These are phyloP conservation scores for Chloropicon primus DNA, from an alignment of 139 green algal species.

Conservation along the genomic window DNA sequence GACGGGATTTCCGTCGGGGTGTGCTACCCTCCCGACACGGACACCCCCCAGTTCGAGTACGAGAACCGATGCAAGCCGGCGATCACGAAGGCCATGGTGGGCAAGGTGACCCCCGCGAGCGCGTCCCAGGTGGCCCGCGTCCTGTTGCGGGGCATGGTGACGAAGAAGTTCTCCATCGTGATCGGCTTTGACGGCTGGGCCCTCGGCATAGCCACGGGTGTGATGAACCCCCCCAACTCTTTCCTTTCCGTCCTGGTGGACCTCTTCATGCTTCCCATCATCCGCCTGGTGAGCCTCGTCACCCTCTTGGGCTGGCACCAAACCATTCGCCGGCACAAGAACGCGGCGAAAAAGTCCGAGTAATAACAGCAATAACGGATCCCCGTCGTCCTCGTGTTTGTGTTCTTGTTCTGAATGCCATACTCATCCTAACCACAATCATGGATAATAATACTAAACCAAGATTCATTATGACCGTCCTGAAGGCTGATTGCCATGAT, in stretches of 20 bases:
- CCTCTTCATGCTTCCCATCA: not conserved
- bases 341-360: no score
- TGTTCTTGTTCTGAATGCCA: no score
- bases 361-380: no score
- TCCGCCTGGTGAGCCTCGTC: not conserved
- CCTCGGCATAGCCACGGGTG: not conserved
- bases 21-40: not conserved
- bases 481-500: no score
- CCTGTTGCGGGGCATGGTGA: not conserved
- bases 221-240: not conserved
- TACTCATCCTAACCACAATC: no score
- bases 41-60: not conserved
- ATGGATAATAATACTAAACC: no score
- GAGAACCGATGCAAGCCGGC: not conserved
- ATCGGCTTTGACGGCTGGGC: not conserved
- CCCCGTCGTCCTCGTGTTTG: no score
- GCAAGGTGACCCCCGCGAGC: not conserved
- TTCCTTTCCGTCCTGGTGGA: not conserved
- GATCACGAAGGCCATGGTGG: not conserved
- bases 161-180: not conserved
- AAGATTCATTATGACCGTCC: no score
- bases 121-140: not conserved
- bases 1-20: not conserved
- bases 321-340: not conserved
- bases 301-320: not conserved